Evolutionary conservation across 306 rosid species (phyloP).

Genomic region (Pyrus bretschneideri): DNA sequence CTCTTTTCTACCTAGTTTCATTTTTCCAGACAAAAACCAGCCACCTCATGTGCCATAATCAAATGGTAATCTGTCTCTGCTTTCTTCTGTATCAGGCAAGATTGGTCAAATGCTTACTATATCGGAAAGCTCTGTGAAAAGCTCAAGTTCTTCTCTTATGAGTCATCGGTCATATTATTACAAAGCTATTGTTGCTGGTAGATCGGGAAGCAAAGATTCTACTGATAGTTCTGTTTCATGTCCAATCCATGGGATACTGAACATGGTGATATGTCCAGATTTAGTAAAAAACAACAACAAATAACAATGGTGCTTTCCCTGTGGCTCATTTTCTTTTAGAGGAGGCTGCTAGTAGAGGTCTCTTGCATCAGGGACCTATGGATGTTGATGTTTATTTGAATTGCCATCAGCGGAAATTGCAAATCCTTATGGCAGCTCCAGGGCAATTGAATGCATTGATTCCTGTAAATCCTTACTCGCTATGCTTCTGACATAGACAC

Average conservation of each 20-base stretch:
- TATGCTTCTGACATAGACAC: constrained; percentile 45
- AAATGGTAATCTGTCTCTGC: constrained; percentile 15
- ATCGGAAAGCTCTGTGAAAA: constrained; percentile 90
- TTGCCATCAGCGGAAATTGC: constrained; percentile 75
- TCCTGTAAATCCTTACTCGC: constrained; percentile 41
- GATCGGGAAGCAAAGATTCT: constrained; percentile 28
- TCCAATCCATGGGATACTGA: constrained; percentile 49
- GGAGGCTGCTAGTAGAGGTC: constrained; percentile 54
- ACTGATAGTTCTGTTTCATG: neutral
- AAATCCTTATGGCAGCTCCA: constrained; percentile 68
- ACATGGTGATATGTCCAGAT: constrained; percentile 45
- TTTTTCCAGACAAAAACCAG: neutral
- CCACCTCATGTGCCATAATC: neutral
- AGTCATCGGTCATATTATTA: constrained; percentile 68
- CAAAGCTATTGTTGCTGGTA: constrained; percentile 61
- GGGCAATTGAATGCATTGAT: constrained; percentile 38
- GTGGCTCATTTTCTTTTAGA: constrained; percentile 77
- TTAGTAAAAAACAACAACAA: constrained; percentile 47
- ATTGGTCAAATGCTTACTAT: constrained; percentile 92
- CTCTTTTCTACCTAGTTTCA: constrained; percentile 8
- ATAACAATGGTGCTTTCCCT: constrained; percentile 80
- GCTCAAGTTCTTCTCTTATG: constrained; percentile 59
- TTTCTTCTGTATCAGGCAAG: constrained; percentile 53
- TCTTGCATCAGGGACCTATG: constrained; percentile 47
- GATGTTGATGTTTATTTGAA: constrained; percentile 67